Conservation (phyloP, 192 early-diverging fungal genomes). For the Phycomyces nitens region DNA sequence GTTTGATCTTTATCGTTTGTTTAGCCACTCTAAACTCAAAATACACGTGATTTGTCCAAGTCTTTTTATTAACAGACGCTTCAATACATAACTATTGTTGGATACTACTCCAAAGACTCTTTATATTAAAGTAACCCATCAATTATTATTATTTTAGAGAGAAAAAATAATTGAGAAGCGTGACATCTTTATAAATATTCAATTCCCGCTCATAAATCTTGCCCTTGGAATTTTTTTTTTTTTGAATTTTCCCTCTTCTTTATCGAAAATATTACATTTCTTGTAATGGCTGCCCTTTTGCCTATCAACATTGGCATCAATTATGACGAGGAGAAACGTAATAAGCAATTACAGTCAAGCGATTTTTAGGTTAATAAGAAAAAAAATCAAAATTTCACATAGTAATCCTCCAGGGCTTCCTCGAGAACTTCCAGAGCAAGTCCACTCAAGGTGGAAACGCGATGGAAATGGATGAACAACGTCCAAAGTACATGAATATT, state of each 20-base stretch:
- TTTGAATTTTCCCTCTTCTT: not conserved
- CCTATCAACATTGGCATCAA: constrained; percentile 20
- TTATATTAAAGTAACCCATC: no score
- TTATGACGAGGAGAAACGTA: constrained; percentile 30
- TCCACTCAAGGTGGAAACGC: not conserved
- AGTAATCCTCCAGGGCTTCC: not conserved
- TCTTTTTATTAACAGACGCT: no score
- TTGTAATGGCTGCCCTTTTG: constrained; percentile 27
- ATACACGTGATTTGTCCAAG: no score
- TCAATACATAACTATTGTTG: no score
- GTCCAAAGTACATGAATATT: constrained; percentile 43
- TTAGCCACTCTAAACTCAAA: no score
- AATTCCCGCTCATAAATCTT: no score
- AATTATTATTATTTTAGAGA: no score
- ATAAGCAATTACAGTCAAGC: not conserved
- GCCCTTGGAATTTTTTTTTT: not conserved
- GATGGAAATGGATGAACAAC: constrained; percentile 20
- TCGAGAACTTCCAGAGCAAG: constrained; percentile 1
- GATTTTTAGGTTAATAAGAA: not conserved
- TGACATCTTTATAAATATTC: no score
- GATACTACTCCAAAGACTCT: no score
- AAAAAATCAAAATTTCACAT: not conserved
- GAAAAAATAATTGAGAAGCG: no score
- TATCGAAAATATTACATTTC: not conserved
- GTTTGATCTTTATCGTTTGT: no score